Evolutionary conservation across 257 asterid genomes (phyloP).

Genomic region (Solanum clarkiae): DNA sequence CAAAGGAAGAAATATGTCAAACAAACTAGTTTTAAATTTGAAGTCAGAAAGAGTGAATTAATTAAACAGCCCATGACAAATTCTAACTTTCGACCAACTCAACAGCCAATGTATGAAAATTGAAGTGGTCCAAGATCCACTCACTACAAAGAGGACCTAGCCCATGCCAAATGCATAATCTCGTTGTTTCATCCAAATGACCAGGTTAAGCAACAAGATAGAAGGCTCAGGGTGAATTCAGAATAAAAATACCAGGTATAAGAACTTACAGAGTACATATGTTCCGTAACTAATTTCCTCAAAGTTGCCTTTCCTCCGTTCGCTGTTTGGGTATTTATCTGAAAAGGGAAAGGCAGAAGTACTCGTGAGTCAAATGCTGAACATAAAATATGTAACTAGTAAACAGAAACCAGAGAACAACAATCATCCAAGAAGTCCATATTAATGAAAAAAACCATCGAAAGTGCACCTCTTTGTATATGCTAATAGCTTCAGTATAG

Average conservation of each 20-base stretch:
- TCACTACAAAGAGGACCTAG: neutral
- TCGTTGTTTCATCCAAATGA: neutral
- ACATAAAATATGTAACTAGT: neutral
- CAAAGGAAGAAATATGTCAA: slow-evolving; percentile 9
- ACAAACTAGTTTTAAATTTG: neutral
- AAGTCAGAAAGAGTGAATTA: neutral
- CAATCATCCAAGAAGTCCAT: slow-evolving; percentile 2
- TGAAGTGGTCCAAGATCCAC: neutral
- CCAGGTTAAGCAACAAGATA: neutral
- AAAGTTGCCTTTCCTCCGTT: slow-evolving; percentile 65
- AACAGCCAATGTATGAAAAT: neutral
- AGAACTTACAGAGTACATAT: slow-evolving; percentile 81
- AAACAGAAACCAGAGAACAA: neutral
- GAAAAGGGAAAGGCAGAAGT: slow-evolving; percentile 1
- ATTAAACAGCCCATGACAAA: neutral
- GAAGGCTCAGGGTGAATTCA: neutral
- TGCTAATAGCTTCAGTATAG: slow-evolving; percentile 54
- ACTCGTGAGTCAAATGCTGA: neutral
- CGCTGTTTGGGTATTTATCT: slow-evolving; percentile 82
- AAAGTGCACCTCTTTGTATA: slow-evolving; percentile 74
- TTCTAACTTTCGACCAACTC: neutral
- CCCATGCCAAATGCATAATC: neutral
- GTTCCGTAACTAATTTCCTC: slow-evolving; percentile 78
- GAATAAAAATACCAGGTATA: neutral
- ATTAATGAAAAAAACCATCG: neutral